Percentiles rank a stretch among this genome's conserved stretches.
Conservation (phyloP, 345 rosid species). For the Hibiscus syriacus region DNA sequence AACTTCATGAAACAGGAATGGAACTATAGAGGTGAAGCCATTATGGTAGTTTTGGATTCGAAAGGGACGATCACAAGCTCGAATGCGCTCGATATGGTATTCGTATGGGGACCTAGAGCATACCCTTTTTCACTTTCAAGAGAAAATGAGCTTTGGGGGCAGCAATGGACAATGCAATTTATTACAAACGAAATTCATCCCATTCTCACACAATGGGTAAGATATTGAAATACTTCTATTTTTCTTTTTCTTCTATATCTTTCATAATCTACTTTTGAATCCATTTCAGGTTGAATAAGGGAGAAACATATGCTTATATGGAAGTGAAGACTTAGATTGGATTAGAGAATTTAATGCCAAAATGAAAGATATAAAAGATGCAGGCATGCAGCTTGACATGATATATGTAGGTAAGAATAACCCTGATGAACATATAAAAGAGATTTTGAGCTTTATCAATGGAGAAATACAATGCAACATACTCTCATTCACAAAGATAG, state of each 20-base stretch:
- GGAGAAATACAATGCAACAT: constrained; percentile 21
- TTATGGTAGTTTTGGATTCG: constrained; percentile 52
- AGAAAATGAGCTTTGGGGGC: constrained; percentile 63
- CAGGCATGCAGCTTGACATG: constrained; percentile 45
- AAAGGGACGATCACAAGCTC: constrained; percentile 43
- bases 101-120: constrained; percentile 68
- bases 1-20: constrained; percentile 48
- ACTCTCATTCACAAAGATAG: constrained; percentile 36
- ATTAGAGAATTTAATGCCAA: constrained; percentile 35
- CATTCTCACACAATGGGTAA: constrained; percentile 46
- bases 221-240: not conserved
- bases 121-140: constrained; percentile 60
- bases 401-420: constrained; percentile 41
- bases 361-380: constrained; percentile 23
- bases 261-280: constrained; percentile 2
- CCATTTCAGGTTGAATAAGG: constrained; percentile 54
- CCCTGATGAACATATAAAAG: constrained; percentile 19
- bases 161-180: constrained; percentile 45
- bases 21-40: constrained; percentile 37
- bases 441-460: constrained; percentile 20
- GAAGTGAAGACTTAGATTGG: constrained; percentile 46
- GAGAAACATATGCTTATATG: constrained; percentile 54
- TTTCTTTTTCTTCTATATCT: constrained; percentile 18
- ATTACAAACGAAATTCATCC: constrained; percentile 49
- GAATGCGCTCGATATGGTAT: constrained; percentile 64